Percentiles rank a stretch among this genome's conserved stretches.
Evolutionary conservation across 345 rosid species (phyloP).

Genomic region (Bruguiera parviflora): DNA sequence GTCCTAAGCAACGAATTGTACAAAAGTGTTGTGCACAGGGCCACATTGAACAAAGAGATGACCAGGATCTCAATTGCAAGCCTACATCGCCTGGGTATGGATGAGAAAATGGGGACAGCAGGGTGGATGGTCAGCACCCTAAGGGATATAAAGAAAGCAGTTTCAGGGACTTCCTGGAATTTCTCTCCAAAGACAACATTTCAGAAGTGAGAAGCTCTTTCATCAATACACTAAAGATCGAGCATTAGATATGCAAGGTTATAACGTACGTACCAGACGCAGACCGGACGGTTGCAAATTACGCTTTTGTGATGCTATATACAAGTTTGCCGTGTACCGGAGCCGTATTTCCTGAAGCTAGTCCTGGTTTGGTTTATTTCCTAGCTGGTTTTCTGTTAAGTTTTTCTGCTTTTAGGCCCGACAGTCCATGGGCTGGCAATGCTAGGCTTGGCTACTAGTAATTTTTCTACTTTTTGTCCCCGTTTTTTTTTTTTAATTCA

Average conservation of each 20-base stretch:
- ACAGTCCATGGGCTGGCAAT: too few relatives aligned
- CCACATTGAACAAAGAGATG: constrained; percentile 30
- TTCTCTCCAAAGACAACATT: constrained; percentile 46
- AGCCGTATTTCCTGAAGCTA: too few relatives aligned
- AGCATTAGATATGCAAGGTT: constrained; percentile 5
- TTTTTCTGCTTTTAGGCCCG: too few relatives aligned
- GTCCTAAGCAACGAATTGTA: constrained; percentile 65
- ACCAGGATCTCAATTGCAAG: constrained; percentile 59
- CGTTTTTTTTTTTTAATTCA: too few relatives aligned
- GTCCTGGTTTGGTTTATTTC: too few relatives aligned
- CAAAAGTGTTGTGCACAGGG: constrained; percentile 59
- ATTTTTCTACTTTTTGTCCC: too few relatives aligned
- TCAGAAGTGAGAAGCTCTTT: constrained; percentile 41
- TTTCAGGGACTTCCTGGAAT: constrained; percentile 55
- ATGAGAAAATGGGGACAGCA: constrained; percentile 58
- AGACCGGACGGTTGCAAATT: too few relatives aligned
- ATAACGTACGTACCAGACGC: too few relatives aligned
- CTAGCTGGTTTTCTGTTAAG: too few relatives aligned
- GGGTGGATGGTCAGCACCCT: constrained; percentile 40
- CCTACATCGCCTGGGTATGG: constrained; percentile 60
- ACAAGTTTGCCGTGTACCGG: too few relatives aligned
- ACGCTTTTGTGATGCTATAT: too few relatives aligned
- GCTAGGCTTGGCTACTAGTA: too few relatives aligned
- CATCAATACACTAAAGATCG: constrained; percentile 41
- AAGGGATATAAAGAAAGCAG: constrained; percentile 51